These are phyloP conservation scores for Mycena belliarum DNA, from an alignment of 768 basidiomycete species.

Conservation along the genomic window DNA sequence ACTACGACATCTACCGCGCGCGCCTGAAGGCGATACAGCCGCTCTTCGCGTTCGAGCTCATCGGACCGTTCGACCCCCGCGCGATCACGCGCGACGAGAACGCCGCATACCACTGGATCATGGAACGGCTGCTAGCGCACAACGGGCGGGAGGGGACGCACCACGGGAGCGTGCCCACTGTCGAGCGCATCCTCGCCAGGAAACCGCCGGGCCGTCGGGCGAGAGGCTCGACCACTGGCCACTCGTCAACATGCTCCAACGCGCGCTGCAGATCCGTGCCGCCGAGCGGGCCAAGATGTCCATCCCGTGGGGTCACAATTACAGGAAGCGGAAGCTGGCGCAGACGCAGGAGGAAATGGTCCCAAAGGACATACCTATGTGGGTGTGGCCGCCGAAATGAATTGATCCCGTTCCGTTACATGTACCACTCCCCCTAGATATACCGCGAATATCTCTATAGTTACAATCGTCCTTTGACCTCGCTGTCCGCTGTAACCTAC, in stretches of 20 bases:
- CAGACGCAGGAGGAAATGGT: conserved; percentile 10
- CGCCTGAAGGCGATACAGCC: background rate
- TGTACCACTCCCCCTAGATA: no score
- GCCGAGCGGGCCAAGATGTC: background rate
- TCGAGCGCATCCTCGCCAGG: conserved; percentile 7
- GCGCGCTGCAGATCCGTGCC: background rate
- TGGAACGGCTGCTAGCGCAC: conserved; percentile 5
- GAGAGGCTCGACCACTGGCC: conserved; percentile 6
- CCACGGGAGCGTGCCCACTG: conserved; percentile 9
- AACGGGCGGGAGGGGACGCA: background rate
- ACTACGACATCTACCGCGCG: conserved; percentile 13
- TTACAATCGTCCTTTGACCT: no score
- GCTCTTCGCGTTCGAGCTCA: conserved; percentile 1
- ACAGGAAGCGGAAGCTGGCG: background rate
- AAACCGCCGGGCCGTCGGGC: background rate
- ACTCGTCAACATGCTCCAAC: conserved; percentile 8
- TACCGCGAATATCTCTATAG: no score
- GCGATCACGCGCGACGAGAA: conserved; percentile 1
- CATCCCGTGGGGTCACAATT: conserved; percentile 1
- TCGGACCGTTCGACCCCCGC: conserved; percentile 3
- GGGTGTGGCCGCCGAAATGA: background rate
- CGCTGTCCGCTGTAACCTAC: no score
- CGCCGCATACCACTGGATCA: conserved; percentile 7
- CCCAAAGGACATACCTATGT: background rate
- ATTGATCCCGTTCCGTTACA: no score